Evolutionary conservation across 345 rosid genomes (phyloP), one percentile per base, ranked within the genome.

Genomic region (Eucalyptus polyanthemos): DNA sequence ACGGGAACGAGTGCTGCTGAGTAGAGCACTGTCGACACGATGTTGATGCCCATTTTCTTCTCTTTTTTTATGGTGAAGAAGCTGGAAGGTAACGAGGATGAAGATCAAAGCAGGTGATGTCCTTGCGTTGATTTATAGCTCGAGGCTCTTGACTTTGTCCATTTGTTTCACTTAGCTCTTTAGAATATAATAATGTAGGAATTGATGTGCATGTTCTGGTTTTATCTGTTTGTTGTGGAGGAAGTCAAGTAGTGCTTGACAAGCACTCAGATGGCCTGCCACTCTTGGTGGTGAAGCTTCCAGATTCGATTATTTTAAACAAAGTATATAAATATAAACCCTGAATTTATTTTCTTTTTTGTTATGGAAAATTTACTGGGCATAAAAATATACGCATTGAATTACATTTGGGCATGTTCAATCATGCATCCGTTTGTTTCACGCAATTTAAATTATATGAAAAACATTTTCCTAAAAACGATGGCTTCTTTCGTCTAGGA

Each of bases 11-110:
- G 9, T 67, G 89, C 92, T 50, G 89, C 14, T 42, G 90, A 24
- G 72, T 88, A 44, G 89, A 90, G 60, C 87, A 93, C 87, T 88
- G 67, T 67, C 9, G 51, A 80, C 89, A 93, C 37, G 88, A 91
- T 80, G 50, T 87, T 90, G 95, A 88, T 81, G 45, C 56, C 80
- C 80, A 31, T 29, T 86, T 86, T 11, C 6, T 50, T 8, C 1
- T 21, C 0, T 1, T 6, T 5, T 50, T 9, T 4, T 4, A 7
- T 7, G 60, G 87, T 72, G 2, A 72, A 72, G 81, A 72, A 9
- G 25, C 22, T 72, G 81, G 81, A 72, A 72, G 27, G 45, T 10
- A 21, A 19, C 14, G 81, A 72, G 25, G 45, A 72, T 37, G 45
- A 72, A 72, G 81, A 72, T 72, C 25, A 72, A 72, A 72, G 81